These are phyloP conservation scores for Fagus crenata DNA, from an alignment of 306 rosid genomes.

Conservation along the genomic window DNA sequence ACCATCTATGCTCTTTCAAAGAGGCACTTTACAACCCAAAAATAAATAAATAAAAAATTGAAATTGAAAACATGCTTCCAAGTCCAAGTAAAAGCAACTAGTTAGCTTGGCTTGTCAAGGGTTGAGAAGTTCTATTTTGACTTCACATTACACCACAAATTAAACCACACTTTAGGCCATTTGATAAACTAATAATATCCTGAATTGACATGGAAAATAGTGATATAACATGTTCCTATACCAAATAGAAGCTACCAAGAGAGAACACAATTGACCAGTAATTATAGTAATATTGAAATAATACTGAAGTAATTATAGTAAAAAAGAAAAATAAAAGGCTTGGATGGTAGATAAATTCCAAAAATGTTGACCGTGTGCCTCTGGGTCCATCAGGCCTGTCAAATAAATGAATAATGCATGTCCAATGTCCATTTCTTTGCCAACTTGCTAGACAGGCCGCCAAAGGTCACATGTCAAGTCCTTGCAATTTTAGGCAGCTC, in stretches of 20 bases:
- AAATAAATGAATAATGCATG: no score
- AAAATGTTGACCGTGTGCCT: not conserved
- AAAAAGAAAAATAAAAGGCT: not conserved
- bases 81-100: not conserved
- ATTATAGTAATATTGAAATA: not conserved
- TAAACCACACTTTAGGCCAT: not conserved
- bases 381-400: no score
- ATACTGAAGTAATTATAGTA: not conserved
- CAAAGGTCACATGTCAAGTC: not conserved
- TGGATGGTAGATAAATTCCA: not conserved
- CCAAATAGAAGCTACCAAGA: not conserved
- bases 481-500: no score
- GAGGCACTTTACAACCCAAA: not conserved
- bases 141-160: not conserved
- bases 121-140: not conserved
- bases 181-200: not conserved
- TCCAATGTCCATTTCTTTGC: not conserved
- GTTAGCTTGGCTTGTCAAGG: not conserved
- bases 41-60: not conserved
- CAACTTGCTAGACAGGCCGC: not conserved
- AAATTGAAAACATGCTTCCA: not conserved
- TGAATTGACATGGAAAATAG: not conserved
- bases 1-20: not conserved
- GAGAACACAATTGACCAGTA: not conserved
- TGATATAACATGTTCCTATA: not conserved